These are phyloP conservation scores for Globisporangium echinulatum DNA, from an alignment of 352 stramenopile genomes.

Conservation along the genomic window DNA sequence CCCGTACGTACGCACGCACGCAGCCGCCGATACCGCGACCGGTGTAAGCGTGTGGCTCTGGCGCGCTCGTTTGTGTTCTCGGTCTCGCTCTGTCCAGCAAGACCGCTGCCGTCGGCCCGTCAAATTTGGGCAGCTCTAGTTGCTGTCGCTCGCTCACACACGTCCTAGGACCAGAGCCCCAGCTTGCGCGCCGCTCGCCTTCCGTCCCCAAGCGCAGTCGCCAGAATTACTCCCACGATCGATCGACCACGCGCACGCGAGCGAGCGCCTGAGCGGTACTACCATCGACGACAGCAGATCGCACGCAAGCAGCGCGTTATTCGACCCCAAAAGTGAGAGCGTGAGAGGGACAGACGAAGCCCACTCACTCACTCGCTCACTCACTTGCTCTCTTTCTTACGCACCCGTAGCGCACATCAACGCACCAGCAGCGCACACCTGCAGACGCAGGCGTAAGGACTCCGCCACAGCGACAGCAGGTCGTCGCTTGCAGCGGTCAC, in stretches of 20 bases:
- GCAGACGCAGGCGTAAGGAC: too few relatives aligned
- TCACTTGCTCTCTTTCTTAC: not conserved
- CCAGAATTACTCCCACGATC: too few relatives aligned
- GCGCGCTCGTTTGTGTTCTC: not conserved
- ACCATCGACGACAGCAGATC: not conserved
- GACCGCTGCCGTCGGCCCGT: not conserved
- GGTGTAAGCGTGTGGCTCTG: not conserved
- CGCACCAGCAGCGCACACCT: not conserved
- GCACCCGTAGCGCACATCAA: not conserved
- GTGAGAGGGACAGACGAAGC: not conserved
- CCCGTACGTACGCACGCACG: not conserved
- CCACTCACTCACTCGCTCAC: not conserved
- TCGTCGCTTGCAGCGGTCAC: not conserved
- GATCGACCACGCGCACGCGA: too few relatives aligned
- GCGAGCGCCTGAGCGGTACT: too few relatives aligned
- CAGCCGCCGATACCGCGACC: not conserved
- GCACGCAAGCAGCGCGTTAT: not conserved
- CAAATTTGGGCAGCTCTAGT: not conserved
- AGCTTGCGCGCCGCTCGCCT: too few relatives aligned
- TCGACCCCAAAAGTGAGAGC: slow-evolving; percentile 1
- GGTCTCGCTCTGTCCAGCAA: not conserved
- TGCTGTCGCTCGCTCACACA: not conserved
- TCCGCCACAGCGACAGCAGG: not conserved
- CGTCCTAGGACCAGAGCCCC: not conserved
- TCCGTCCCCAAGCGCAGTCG: too few relatives aligned